phyloP scores from a whole-genome alignment of 257 asterid species.

The Eustoma russellianum region DNA sequence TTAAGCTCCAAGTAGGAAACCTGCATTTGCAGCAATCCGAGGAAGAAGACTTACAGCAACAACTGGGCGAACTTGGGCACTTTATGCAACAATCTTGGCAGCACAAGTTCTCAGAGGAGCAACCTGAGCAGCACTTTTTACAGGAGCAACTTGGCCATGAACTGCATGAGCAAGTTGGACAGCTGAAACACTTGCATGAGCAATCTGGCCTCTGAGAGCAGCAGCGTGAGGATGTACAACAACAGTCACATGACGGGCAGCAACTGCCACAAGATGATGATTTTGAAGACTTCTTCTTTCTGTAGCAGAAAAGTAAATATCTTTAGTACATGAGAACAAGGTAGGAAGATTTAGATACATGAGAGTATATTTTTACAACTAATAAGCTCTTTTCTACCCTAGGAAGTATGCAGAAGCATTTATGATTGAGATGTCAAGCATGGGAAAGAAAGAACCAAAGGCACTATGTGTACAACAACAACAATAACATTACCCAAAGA shows the following conservation, averaged over 20 bases:
- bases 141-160: slow-evolving; percentile 3
- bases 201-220: slow-evolving; percentile 22
- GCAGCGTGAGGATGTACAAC: slow-evolving; percentile 18
- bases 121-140: not conserved
- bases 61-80: slow-evolving; percentile 12
- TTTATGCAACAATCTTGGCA: slow-evolving; percentile 21
- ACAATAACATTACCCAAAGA: too few relatives aligned
- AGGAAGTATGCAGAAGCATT: not conserved
- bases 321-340: not conserved
- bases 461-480: too few relatives aligned
- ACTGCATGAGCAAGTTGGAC: slow-evolving; percentile 2
- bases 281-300: slow-evolving; percentile 33
- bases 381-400: not conserved
- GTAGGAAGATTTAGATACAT: not conserved
- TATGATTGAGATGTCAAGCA: slow-evolving; percentile 1
- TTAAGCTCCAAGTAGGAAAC: not conserved
- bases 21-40: slow-evolving; percentile 22
- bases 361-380: too few relatives aligned
- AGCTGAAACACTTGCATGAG: slow-evolving; percentile 19
- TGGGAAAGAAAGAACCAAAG: not conserved
- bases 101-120: slow-evolving; percentile 22
- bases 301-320: slow-evolving; percentile 18
- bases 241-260: slow-evolving; percentile 7
- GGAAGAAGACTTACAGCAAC: slow-evolving; percentile 17
- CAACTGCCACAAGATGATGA: slow-evolving; percentile 20